These are phyloP conservation scores for Scheffersomyces spartinae DNA, from an alignment of 805 yeast genomes.

Conservation along the genomic window DNA sequence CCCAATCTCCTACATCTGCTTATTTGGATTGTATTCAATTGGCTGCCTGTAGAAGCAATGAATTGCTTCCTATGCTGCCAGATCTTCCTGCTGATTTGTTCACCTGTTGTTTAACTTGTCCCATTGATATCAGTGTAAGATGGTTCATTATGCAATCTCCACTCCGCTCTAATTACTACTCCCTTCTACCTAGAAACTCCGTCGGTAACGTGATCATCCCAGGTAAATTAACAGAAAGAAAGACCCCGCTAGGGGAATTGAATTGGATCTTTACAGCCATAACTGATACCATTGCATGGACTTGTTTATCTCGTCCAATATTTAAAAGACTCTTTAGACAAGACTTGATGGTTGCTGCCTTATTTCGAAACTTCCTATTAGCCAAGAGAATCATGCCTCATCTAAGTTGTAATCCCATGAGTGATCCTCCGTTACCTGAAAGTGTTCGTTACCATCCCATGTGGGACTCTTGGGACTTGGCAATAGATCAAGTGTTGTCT, in stretches of 20 bases:
- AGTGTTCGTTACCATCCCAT: slow-evolving; percentile 69
- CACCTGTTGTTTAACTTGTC: slow-evolving; percentile 91
- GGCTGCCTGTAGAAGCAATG: slow-evolving; percentile 86
- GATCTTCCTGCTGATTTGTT: slow-evolving; percentile 92
- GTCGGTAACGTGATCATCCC: slow-evolving; percentile 64
- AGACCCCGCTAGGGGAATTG: slow-evolving; percentile 92
- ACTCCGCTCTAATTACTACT: slow-evolving; percentile 37
- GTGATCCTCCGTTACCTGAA: slow-evolving; percentile 89
- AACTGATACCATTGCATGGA: slow-evolving; percentile 98
- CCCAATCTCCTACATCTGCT: slow-evolving; percentile 53
- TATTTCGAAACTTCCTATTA: slow-evolving; percentile 81
- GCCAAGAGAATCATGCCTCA: slow-evolving; percentile 93
- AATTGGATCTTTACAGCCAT: slow-evolving; percentile 98
- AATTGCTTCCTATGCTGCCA: slow-evolving; percentile 83
- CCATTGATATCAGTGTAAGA: slow-evolving; percentile 84
- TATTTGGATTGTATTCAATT: slow-evolving; percentile 84
- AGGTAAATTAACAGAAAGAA: slow-evolving; percentile 81
- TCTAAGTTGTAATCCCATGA: slow-evolving; percentile 86
- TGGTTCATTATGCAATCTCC: slow-evolving; percentile 87
- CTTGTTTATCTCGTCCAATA: slow-evolving; percentile 73
- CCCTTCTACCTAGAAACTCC: slow-evolving; percentile 33
- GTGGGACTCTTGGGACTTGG: slow-evolving; percentile 99
- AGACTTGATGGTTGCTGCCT: slow-evolving; percentile 92
- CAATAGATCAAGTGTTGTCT: slow-evolving; percentile 85
- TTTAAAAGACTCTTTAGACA: slow-evolving; percentile 87